Conservation (phyloP, 1,139 yeast species). For the Pneumocystis sp. region DNA sequence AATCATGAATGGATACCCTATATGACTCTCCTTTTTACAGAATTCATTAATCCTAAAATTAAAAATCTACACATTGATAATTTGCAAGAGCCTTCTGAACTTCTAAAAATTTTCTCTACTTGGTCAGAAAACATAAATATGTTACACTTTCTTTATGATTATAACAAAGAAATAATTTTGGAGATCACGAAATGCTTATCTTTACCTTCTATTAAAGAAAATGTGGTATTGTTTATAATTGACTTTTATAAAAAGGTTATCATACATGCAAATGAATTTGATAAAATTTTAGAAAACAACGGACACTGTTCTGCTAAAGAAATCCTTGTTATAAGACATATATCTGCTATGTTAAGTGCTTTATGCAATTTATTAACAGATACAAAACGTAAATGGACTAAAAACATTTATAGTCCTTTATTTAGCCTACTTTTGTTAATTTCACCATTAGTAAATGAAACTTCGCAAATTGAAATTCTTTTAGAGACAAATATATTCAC, state of each 20-base stretch:
- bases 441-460: slow-evolving; percentile 7
- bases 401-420: not conserved
- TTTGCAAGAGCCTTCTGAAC: slow-evolving; percentile 65
- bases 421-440: slow-evolving; percentile 6
- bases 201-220: slow-evolving; percentile 12
- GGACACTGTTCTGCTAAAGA: not conserved
- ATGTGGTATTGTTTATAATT: slow-evolving; percentile 10
- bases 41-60: slow-evolving; percentile 53
- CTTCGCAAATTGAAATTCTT: slow-evolving; percentile 5
- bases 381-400: not conserved
- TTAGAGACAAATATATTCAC: slow-evolving; percentile 10
- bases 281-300: not conserved
- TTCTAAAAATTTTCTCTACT: slow-evolving; percentile 49
- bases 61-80: slow-evolving; percentile 57
- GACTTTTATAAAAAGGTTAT: slow-evolving; percentile 3
- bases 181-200: slow-evolving; percentile 35
- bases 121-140: slow-evolving; percentile 44
- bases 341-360: not conserved
- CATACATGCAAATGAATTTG: not conserved
- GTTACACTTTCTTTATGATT: slow-evolving; percentile 35
- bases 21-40: slow-evolving; percentile 36
- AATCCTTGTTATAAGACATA: not conserved
- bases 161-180: slow-evolving; percentile 43
- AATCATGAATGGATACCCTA: slow-evolving; percentile 42
- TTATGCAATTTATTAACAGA: slow-evolving; percentile 3